Conservation (phyloP, 352 stramenopile genomes). For the Phytopythium mirpurense region DNA sequence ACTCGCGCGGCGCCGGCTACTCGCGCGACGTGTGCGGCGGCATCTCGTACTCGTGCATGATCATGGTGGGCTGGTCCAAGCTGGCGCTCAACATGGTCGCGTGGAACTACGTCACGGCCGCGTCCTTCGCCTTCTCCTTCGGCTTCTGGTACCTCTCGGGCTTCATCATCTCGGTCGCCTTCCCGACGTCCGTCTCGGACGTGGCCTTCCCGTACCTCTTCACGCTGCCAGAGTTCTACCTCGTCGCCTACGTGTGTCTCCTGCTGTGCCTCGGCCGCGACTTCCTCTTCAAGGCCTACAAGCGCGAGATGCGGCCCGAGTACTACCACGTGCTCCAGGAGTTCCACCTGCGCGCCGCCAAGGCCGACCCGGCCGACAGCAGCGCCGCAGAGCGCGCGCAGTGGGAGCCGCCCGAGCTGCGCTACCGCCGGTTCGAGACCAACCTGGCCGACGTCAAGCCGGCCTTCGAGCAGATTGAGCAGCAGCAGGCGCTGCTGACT, state of each 20-base stretch:
- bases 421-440: slow-evolving; percentile 67
- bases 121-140: slow-evolving; percentile 56
- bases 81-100: slow-evolving; percentile 81
- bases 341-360: slow-evolving; percentile 36
- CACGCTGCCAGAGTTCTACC: slow-evolving; percentile 65
- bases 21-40: slow-evolving; percentile 67
- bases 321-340: slow-evolving; percentile 89
- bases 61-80: slow-evolving; percentile 76
- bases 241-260: slow-evolving; percentile 65
- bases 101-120: slow-evolving; percentile 61
- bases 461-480: slow-evolving; percentile 52
- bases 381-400: slow-evolving; percentile 34
- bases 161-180: slow-evolving; percentile 50
- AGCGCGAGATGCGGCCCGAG: slow-evolving; percentile 76
- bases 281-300: slow-evolving; percentile 83
- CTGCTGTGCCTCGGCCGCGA: slow-evolving; percentile 72
- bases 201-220: slow-evolving; percentile 78
- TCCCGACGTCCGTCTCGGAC: slow-evolving; percentile 58
- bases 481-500: slow-evolving; percentile 15
- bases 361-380: neutral
- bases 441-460: slow-evolving; percentile 55
- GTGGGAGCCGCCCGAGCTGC: slow-evolving; percentile 58
- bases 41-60: slow-evolving; percentile 76
- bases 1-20: slow-evolving; percentile 56
- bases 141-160: slow-evolving; percentile 72